A percentile compares a stretch with the other conserved stretches of the same genome.
Conservation (phyloP, 2,329 filamentous ascomycete species). For the Colletotrichum acutatum region DNA sequence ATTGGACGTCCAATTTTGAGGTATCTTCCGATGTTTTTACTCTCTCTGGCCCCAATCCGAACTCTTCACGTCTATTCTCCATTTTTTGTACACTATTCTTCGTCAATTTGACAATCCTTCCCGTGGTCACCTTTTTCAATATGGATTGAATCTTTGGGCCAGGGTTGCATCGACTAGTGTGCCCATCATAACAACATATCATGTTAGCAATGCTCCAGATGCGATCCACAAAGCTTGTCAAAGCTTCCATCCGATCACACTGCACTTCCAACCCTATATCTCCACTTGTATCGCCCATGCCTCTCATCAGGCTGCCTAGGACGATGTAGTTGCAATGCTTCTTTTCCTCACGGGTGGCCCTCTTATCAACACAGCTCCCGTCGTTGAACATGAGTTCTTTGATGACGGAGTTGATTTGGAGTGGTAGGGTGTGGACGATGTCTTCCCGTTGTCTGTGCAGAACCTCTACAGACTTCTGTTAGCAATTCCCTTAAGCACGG, state of each 20-base stretch:
- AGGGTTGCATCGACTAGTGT: neutral
- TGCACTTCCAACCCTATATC: neutral
- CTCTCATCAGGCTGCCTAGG: neutral
- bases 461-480: neutral
- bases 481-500: neutral
- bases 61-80: neutral
- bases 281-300: neutral
- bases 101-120: neutral
- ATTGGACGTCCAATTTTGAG: neutral
- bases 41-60: neutral
- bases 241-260: neutral
- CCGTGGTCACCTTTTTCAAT: neutral
- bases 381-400: neutral
- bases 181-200: neutral
- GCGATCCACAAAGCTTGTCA: neutral
- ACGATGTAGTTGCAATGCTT: slow-evolving; percentile 11
- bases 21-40: neutral
- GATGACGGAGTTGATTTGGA: neutral
- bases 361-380: neutral
- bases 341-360: neutral
- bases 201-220: neutral
- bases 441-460: slow-evolving; percentile 2
- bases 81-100: neutral
- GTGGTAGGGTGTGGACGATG: neutral
- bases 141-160: neutral